phyloP scores from a whole-genome alignment of 768 basidiomycete species.

The Pulveroboletus ravenelii region DNA sequence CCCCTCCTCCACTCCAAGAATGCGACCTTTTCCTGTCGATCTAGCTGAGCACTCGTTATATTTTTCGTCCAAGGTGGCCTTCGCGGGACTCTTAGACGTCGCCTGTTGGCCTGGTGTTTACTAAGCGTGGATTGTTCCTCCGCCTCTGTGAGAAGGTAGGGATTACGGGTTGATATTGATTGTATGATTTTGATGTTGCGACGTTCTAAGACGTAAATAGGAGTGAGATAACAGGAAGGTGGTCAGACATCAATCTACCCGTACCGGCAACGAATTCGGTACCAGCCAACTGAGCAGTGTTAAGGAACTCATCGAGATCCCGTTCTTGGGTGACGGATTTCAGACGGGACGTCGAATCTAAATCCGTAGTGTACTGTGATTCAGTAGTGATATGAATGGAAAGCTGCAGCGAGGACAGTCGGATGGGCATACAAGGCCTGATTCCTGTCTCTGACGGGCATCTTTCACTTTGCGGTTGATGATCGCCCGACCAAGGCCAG shows the following conservation, averaged over 20 bases:
- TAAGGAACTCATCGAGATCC: conserved; percentile 94
- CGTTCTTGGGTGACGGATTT: conserved; percentile 94
- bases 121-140: conserved; percentile 74
- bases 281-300: conserved; percentile 89
- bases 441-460: conserved; percentile 32
- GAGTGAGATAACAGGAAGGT: conserved; percentile 3
- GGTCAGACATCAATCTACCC: conserved; percentile 14
- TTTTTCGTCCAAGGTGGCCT: conserved; percentile 84
- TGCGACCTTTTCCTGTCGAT: conserved; percentile 82
- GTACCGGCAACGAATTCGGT: conserved; percentile 94
- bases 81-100: conserved; percentile 79
- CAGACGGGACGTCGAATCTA: conserved; percentile 62
- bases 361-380: conserved; percentile 64
- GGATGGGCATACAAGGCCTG: conserved; percentile 55
- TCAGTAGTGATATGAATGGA: conserved; percentile 23
- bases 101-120: conserved; percentile 70
- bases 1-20: conserved; percentile 93
- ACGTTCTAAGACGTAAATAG: conserved; percentile 45
- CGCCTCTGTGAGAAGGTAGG: conserved; percentile 75
- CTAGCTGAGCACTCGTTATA: conserved; percentile 74
- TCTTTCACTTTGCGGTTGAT: conserved; percentile 75
- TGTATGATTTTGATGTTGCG: conserved; percentile 77
- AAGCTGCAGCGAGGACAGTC: not conserved
- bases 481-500: conserved; percentile 90
- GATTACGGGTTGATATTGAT: conserved; percentile 60